Evolutionary conservation across 73 alveolate genomes (phyloP), one percentile per base, ranked within the genome.

Genomic region (Urostyla sp.): DNA sequence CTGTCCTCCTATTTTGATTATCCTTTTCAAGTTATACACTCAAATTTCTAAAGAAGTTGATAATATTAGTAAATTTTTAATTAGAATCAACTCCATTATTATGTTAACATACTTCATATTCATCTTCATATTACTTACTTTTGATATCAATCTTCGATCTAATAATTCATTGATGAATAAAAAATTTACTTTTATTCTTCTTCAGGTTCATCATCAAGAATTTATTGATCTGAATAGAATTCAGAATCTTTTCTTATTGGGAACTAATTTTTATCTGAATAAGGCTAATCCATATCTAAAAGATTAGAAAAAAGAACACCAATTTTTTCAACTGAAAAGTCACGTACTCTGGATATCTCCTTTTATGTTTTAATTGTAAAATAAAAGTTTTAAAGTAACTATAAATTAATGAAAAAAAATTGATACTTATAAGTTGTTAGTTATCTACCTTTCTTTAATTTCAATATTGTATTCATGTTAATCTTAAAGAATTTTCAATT

Each of bases 221-320:
- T n/a, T n/a, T n/a, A n/a, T n/a, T n/a, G n/a, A n/a, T n/a, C n/a
- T n/a, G n/a, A n/a, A n/a, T n/a, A n/a, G n/a, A n/a, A n/a, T n/a
- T n/a, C n/a, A n/a, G n/a, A n/a, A n/a, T n/a, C n/a, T n/a, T n/a
- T n/a, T n/a, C n/a, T n/a, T n/a, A n/a, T n/a, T n/a, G n/a, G n/a
- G n/a, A n/a, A n/a, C n/a, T n/a, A n/a, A n/a, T n/a, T n/a, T n/a
- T n/a, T n/a, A n/a, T n/a, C n/a, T n/a, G n/a, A n/a, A n/a, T n/a
- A n/a, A n/a, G n/a, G n/a, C n/a, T n/a, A n/a, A n/a, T n/a, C n/a
- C n/a, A n/a, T n/a, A n/a, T n/a, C n/a, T n/a, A n/a, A n/a, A n/a
- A n/a, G n/a, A n/a, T n/a, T n/a, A n/a, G n/a, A n/a, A n/a, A 66
- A 28, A 4, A 66, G 21, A 21, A 31, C 44, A 24, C 80, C 80